Conservation (phyloP, 73 alveolate species). For the Paramecium primaurelia region DNA sequence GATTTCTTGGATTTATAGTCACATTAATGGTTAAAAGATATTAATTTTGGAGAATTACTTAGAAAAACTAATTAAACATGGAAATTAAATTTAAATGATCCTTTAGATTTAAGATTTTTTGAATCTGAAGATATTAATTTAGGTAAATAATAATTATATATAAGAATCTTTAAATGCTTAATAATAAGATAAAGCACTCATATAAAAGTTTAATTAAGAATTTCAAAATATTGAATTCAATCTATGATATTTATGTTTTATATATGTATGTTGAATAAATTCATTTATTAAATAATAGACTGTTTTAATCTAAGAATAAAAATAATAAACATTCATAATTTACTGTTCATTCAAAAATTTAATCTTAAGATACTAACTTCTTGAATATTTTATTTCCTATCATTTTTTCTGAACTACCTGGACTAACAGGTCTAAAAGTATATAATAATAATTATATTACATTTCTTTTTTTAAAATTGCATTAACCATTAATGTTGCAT, state of each 20-base stretch:
- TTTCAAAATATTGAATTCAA: background rate
- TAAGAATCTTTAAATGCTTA: background rate
- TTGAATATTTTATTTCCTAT: background rate
- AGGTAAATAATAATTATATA: background rate
- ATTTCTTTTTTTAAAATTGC: background rate
- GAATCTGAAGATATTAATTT: background rate
- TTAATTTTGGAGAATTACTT: slow-evolving; percentile 44
- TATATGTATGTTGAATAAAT: background rate
- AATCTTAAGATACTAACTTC: background rate
- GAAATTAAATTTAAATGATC: background rate
- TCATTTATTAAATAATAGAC: too few relatives aligned
- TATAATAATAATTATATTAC: background rate
- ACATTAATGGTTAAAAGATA: slow-evolving; percentile 83
- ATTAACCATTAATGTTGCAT: background rate
- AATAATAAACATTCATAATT: background rate
- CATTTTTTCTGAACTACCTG: background rate
- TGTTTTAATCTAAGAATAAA: background rate
- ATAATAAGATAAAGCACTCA: background rate
- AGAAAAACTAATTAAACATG: background rate
- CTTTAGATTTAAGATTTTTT: background rate
- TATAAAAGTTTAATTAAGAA: background rate
- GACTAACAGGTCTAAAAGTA: background rate
- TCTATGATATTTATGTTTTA: background rate
- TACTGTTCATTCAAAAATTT: background rate
- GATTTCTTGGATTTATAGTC: slow-evolving; percentile 75